A percentile compares a stretch with the other conserved stretches of the same genome.
phyloP scores from a whole-genome alignment of 768 basidiomycete genomes.

The Megacollybia marginata region DNA sequence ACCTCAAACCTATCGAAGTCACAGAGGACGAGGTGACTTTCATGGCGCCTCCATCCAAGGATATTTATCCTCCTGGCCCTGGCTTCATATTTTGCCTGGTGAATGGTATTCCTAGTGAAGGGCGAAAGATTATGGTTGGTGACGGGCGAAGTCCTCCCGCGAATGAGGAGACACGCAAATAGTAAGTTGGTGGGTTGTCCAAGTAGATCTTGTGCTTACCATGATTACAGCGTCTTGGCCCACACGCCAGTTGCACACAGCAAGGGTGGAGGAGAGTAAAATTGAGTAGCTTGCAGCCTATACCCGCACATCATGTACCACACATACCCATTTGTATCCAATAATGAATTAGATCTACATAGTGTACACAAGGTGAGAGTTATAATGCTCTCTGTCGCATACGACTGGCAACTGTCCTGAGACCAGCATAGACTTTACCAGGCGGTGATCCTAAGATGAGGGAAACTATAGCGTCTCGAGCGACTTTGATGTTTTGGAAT shows the following conservation, averaged over 20 bases:
- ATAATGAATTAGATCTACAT: too few relatives aligned
- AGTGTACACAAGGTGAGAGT: slow-evolving; percentile 1
- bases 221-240: too few relatives aligned
- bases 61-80: slow-evolving; percentile 75
- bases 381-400: slow-evolving; percentile 90
- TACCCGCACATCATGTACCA: too few relatives aligned
- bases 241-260: background rate
- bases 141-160: slow-evolving; percentile 54
- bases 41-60: slow-evolving; percentile 55
- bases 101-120: slow-evolving; percentile 59
- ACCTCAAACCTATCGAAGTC: slow-evolving; percentile 39
- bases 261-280: background rate
- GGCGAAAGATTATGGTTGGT: slow-evolving; percentile 61
- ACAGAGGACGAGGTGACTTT: slow-evolving; percentile 41
- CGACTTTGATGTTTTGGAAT: slow-evolving; percentile 97
- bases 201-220: background rate
- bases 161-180: slow-evolving; percentile 45
- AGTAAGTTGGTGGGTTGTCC: slow-evolving; percentile 34
- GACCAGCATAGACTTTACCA: slow-evolving; percentile 86
- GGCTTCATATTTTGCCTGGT: slow-evolving; percentile 68
- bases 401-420: slow-evolving; percentile 85
- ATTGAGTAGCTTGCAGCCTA: too few relatives aligned
- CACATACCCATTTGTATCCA: too few relatives aligned
- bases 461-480: slow-evolving; percentile 92
- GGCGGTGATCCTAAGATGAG: slow-evolving; percentile 94